phyloP scores from a whole-genome alignment of 805 yeast genomes.

The Monosporozyma siamensis region DNA sequence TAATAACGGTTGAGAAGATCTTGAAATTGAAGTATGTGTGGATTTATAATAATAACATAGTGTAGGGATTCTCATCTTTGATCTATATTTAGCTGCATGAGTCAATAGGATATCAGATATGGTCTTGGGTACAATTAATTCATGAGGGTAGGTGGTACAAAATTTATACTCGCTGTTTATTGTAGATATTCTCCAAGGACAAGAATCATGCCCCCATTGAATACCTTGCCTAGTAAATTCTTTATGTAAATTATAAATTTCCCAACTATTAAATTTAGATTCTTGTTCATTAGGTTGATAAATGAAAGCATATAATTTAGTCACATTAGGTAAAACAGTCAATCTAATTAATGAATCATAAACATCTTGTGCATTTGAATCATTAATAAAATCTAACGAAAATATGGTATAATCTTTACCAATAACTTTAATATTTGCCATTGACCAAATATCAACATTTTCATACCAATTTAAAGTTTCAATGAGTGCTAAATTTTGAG shows the following conservation, averaged over 20 bases:
- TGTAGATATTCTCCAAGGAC: conserved; percentile 60
- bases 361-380: conserved; percentile 54
- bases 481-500: neutral
- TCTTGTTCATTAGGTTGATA: conserved; percentile 73
- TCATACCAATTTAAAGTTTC: conserved; percentile 11
- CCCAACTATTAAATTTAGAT: conserved; percentile 51
- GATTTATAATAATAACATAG: conserved; percentile 63
- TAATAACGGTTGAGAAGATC: conserved; percentile 89
- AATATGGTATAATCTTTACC: conserved; percentile 57
- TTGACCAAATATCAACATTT: conserved; percentile 27
- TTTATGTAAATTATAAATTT: conserved; percentile 44
- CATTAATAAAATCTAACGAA: conserved; percentile 62
- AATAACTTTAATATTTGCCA: conserved; percentile 54
- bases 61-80: conserved; percentile 78
- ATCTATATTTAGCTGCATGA: conserved; percentile 78
- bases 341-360: conserved; percentile 61
- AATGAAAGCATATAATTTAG: conserved; percentile 69
- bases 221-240: conserved; percentile 74
- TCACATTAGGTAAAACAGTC: conserved; percentile 44
- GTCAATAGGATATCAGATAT: conserved; percentile 74
- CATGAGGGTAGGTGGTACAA: conserved; percentile 67
- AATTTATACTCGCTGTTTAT: conserved; percentile 58
- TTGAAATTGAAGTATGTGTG: conserved; percentile 68
- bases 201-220: conserved; percentile 23
- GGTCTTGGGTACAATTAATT: conserved; percentile 59